phyloP scores from a whole-genome alignment of 2,329 filamentous ascomycete species.

The Calonectria naviculata region DNA sequence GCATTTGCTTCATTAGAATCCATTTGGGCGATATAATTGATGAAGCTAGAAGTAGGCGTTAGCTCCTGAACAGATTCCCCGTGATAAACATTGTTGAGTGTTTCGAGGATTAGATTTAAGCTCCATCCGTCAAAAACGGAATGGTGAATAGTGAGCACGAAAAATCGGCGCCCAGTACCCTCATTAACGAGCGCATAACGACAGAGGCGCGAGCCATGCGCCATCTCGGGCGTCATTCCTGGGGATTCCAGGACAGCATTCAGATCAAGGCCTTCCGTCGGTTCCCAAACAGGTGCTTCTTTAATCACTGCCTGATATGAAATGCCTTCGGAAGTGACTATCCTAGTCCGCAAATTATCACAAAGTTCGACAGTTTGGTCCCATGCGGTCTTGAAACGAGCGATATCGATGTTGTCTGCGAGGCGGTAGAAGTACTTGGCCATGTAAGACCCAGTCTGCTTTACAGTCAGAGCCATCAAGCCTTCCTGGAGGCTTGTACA shows the following conservation, averaged over 20 bases:
- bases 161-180: background rate
- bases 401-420: background rate
- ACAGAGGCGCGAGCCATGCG: background rate
- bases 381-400: background rate
- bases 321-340: background rate
- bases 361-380: background rate
- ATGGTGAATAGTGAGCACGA: background rate
- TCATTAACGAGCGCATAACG: constrained; percentile 5
- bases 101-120: background rate
- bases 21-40: background rate
- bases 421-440: constrained; percentile 3
- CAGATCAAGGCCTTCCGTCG: background rate
- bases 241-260: background rate
- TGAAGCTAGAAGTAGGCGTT: background rate
- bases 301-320: background rate
- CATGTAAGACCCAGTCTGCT: constrained; percentile 21
- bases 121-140: constrained; percentile 8
- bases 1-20: background rate
- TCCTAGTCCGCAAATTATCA: background rate
- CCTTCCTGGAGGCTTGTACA: constrained; percentile 50
- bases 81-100: background rate
- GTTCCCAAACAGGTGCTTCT: background rate
- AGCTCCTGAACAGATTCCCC: background rate
- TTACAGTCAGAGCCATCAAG: constrained; percentile 38
- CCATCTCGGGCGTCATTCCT: background rate